Conservation (phyloP, 371 early-diverging fungal species). For the Dichotomocladium elegans region DNA sequence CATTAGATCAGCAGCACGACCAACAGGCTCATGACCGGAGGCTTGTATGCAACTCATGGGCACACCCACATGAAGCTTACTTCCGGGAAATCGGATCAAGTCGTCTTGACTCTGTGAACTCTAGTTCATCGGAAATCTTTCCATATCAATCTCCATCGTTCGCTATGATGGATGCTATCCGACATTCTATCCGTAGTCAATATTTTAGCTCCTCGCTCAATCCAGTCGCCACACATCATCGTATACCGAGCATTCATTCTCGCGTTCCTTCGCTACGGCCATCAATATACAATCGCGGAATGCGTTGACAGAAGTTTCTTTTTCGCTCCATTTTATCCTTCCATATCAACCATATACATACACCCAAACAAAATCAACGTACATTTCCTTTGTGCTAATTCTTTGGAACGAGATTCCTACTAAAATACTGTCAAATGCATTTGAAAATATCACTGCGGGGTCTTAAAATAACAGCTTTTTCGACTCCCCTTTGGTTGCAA, state of each 20-base stretch:
- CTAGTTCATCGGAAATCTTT: neutral
- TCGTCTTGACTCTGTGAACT: neutral
- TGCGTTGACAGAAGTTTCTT: no score
- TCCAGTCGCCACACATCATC: slow-evolving; percentile 6
- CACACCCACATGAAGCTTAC: slow-evolving; percentile 4
- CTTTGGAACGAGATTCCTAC: no score
- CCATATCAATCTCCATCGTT: slow-evolving; percentile 4
- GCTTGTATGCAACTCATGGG: neutral
- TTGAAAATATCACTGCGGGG: no score
- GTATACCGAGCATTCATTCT: slow-evolving; percentile 7
- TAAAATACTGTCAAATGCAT: no score
- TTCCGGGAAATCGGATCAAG: slow-evolving; percentile 2
- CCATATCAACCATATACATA: no score
- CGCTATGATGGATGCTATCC: slow-evolving; percentile 2
- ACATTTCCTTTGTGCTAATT: no score
- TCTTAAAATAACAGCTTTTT: no score
- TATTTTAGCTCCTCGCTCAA: neutral
- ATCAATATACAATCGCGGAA: no score
- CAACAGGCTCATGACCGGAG: neutral
- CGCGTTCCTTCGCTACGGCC: neutral
- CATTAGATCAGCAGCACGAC: neutral
- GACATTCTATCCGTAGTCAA: neutral
- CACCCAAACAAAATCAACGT: no score
- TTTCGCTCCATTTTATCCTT: no score
- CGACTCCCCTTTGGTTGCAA: no score